A percentile compares a stretch with the other conserved stretches of the same genome.
Evolutionary conservation across 2,329 filamentous ascomycete genomes (phyloP).

Genomic region (Lachnellula hyalina): DNA sequence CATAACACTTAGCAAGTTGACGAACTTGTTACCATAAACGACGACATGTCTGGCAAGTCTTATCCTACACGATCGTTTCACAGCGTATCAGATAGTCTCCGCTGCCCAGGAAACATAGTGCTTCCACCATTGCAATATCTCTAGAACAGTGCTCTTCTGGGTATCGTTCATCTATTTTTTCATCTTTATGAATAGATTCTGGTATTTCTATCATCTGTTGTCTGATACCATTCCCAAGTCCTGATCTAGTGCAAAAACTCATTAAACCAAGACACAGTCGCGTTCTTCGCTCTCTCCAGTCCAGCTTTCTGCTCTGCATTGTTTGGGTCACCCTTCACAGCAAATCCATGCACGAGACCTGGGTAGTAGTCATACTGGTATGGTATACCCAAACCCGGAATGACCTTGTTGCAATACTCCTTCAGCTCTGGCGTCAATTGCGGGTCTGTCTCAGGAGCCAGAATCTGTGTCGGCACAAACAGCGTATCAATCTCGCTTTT

Average conservation of each 20-base stretch:
- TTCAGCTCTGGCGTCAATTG: constrained; percentile 9
- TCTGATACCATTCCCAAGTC: too few species aligned
- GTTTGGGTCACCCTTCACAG: neutral
- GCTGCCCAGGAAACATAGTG: too few species aligned
- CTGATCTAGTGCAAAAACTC: neutral
- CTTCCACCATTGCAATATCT: too few species aligned
- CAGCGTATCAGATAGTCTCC: too few species aligned
- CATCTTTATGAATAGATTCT: too few species aligned
- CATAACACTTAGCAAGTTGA: too few species aligned
- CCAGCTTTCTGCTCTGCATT: neutral
- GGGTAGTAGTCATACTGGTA: constrained; percentile 8
- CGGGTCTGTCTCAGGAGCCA: constrained; percentile 7
- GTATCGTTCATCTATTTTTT: too few species aligned
- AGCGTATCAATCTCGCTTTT: constrained; percentile 22
- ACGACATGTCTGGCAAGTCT: too few species aligned
- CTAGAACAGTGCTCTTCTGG: too few species aligned
- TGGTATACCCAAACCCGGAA: constrained; percentile 2
- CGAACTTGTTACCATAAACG: too few species aligned
- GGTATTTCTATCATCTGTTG: too few species aligned
- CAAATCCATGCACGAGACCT: constrained; percentile 5
- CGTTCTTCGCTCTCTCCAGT: constrained; percentile 4
- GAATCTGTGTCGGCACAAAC: constrained; percentile 7
- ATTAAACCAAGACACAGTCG: constrained; percentile 1
- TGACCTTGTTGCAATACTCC: constrained; percentile 3
- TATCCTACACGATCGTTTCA: too few species aligned